These are phyloP conservation scores for Cucurbita argyrosperma DNA, from an alignment of 306 rosid genomes.

Conservation along the genomic window DNA sequence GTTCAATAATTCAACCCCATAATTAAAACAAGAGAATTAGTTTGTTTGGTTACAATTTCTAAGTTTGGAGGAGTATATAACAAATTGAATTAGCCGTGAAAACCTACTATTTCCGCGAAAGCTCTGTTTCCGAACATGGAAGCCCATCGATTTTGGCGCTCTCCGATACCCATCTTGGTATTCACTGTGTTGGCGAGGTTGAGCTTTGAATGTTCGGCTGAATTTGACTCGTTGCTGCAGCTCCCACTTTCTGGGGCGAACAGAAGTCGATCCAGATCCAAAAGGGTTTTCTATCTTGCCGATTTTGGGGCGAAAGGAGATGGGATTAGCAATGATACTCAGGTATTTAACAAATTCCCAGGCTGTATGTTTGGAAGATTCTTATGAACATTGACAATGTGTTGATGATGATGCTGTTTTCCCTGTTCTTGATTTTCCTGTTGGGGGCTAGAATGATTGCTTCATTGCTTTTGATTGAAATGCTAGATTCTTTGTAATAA, in stretches of 20 bases:
- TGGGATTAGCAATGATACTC: constrained; percentile 52
- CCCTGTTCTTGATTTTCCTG: neutral
- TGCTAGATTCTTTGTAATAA: neutral
- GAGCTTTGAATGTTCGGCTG: constrained; percentile 5
- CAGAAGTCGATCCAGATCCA: constrained; percentile 23
- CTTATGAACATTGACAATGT: neutral
- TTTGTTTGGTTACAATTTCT: too few relatives aligned
- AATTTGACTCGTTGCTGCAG: constrained; percentile 32
- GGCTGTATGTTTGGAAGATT: too few relatives aligned
- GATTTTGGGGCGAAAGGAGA: constrained; percentile 77
- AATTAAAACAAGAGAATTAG: too few relatives aligned
- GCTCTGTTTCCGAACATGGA: neutral
- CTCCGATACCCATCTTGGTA: constrained; percentile 3
- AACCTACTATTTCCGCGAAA: neutral
- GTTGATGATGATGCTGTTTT: neutral
- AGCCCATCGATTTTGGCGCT: neutral
- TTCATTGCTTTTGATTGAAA: neutral
- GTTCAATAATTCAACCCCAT: too few relatives aligned
- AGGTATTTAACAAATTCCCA: constrained; percentile 21
- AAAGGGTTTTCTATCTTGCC: constrained; percentile 26
- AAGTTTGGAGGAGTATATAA: too few relatives aligned
- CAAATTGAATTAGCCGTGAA: neutral
- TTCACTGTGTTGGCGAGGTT: constrained; percentile 13
- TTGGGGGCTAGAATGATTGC: neutral
- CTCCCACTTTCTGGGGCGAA: constrained; percentile 25